These are phyloP conservation scores for Clarireedia hainanense DNA, from an alignment of 2,329 filamentous ascomycete species.

Conservation along the genomic window DNA sequence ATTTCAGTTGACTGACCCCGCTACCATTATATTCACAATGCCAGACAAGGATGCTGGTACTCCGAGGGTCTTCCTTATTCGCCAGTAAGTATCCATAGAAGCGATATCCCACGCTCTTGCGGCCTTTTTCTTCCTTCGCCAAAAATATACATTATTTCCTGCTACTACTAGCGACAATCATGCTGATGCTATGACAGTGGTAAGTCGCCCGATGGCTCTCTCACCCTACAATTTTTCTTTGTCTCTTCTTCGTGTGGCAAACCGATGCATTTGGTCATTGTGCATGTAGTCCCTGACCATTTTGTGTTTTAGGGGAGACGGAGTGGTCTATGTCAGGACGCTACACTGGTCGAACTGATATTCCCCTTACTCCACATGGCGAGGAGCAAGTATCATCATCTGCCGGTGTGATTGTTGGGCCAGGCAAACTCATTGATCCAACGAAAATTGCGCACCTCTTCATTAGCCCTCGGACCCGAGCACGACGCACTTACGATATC, in stretches of 20 bases:
- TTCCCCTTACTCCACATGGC: slow-evolving; percentile 34
- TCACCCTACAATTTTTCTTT: background rate
- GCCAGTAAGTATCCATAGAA: slow-evolving; percentile 27
- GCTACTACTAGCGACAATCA: background rate
- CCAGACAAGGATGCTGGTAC: slow-evolving; percentile 30
- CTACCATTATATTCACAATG: slow-evolving; percentile 20
- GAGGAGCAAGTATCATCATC: slow-evolving; percentile 36
- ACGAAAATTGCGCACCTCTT: slow-evolving; percentile 36
- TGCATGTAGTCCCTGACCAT: slow-evolving; percentile 7
- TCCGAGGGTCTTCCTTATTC: slow-evolving; percentile 33
- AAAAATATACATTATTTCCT: background rate
- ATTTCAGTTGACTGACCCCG: background rate
- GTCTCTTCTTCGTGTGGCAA: background rate
- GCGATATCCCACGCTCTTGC: background rate
- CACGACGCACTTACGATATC: slow-evolving; percentile 38
- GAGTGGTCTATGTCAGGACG: slow-evolving; percentile 40
- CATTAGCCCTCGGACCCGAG: slow-evolving; percentile 39
- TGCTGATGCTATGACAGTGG: slow-evolving; percentile 6
- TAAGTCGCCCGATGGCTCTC: slow-evolving; percentile 2
- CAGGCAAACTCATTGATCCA: slow-evolving; percentile 41
- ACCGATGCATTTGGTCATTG: background rate
- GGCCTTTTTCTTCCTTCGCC: background rate
- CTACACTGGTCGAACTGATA: slow-evolving; percentile 37
- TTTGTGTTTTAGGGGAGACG: slow-evolving; percentile 33
- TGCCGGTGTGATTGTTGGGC: slow-evolving; percentile 36